Evolutionary conservation across 192 early-diverging fungal genomes (phyloP).

Genomic region (Entophlyctis luteolus): DNA sequence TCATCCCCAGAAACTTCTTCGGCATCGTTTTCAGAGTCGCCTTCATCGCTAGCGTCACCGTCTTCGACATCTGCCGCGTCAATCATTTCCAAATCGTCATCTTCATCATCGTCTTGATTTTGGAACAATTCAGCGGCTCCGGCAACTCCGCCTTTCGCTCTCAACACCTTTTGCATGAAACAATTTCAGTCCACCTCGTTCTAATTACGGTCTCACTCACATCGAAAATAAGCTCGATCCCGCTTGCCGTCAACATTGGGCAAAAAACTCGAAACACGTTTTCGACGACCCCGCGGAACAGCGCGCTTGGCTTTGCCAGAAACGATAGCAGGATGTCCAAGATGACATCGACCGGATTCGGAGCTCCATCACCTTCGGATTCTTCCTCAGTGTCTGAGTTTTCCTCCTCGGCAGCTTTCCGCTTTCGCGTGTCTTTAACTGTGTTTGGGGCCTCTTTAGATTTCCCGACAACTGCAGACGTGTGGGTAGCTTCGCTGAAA

Average conservation of each 20-base stretch:
- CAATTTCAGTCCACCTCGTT: too few species aligned
- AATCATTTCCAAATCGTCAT: constrained; percentile 38
- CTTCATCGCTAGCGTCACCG: too few species aligned
- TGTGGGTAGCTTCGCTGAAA: constrained; percentile 43
- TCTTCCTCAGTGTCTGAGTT: constrained; percentile 23
- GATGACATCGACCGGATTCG: constrained; percentile 85
- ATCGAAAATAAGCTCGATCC: constrained; percentile 71
- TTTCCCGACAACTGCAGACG: constrained; percentile 25
- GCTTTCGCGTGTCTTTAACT: constrained; percentile 25
- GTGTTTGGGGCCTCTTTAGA: not conserved
- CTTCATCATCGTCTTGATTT: constrained; percentile 51
- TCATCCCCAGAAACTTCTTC: constrained; percentile 16
- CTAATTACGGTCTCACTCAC: too few species aligned
- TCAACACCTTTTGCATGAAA: too few species aligned
- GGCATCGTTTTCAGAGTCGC: constrained; percentile 26
- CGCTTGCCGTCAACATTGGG: constrained; percentile 66
- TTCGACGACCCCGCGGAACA: constrained; percentile 70
- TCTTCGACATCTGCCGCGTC: constrained; percentile 49
- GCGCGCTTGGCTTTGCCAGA: constrained; percentile 74
- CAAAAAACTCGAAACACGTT: constrained; percentile 84
- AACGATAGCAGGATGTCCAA: constrained; percentile 87
- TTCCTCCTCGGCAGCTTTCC: constrained; percentile 12
- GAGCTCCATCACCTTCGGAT: constrained; percentile 58
- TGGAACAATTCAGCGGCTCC: constrained; percentile 61
- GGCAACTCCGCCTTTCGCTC: constrained; percentile 48